Conservation (phyloP, 495 filamentous ascomycete genomes). For the Aspergillus avenaceus region DNA sequence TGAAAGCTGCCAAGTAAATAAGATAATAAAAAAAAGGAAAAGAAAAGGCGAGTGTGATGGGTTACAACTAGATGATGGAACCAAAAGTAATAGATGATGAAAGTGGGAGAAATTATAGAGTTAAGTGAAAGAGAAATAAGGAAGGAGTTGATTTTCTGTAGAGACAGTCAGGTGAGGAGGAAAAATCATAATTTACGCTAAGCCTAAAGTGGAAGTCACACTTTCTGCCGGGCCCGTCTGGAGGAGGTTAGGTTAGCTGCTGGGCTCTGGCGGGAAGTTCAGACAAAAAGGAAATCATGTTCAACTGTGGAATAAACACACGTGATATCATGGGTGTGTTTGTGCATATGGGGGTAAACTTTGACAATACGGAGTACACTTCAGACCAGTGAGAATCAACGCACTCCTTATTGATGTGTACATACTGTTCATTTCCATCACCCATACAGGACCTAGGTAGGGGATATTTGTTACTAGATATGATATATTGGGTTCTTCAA, state of each 20-base stretch:
- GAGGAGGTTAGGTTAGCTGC: background rate
- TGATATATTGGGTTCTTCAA: too few relatives aligned
- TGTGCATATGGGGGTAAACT: too few relatives aligned
- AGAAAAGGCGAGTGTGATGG: constrained; percentile 15
- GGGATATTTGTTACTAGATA: too few relatives aligned
- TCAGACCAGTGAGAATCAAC: too few relatives aligned
- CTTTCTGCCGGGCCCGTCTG: too few relatives aligned
- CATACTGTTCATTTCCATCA: too few relatives aligned
- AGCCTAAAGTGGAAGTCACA: constrained; percentile 9
- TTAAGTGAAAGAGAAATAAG: constrained; percentile 10
- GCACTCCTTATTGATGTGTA: too few relatives aligned
- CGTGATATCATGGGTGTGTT: background rate
- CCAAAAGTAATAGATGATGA: background rate
- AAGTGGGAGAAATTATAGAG: constrained; percentile 4
- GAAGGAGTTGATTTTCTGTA: constrained; percentile 8
- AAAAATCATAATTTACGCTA: constrained; percentile 17
- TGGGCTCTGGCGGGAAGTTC: too few relatives aligned
- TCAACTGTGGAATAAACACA: too few relatives aligned
- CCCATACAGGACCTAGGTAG: too few relatives aligned
- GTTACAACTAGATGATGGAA: constrained; percentile 8
- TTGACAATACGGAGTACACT: too few relatives aligned
- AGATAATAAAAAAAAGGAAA: constrained; percentile 16
- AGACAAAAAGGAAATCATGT: too few relatives aligned
- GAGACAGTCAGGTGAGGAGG: constrained; percentile 21
- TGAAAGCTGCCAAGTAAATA: constrained; percentile 25